phyloP scores from a whole-genome alignment of 2,329 filamentous ascomycete species.

The Aureobasidium sp. region DNA sequence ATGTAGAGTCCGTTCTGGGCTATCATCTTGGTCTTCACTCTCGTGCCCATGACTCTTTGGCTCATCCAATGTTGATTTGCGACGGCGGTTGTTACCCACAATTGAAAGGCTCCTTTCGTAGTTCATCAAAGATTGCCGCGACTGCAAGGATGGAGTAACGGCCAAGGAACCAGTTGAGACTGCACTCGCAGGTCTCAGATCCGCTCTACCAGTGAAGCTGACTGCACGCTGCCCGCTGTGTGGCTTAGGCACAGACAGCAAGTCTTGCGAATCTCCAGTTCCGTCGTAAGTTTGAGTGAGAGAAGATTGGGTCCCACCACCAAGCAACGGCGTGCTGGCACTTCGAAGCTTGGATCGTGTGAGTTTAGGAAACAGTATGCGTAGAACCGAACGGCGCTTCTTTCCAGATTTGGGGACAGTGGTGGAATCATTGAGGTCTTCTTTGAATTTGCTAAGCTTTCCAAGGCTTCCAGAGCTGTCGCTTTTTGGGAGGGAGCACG shows the following conservation, averaged over 20 bases:
- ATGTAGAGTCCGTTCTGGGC: conserved; percentile 13
- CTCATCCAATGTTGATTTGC: conserved; percentile 18
- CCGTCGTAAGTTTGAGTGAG: conserved; percentile 18
- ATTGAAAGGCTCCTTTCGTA: conserved; percentile 23
- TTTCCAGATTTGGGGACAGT: conserved; percentile 17
- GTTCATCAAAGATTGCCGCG: conserved; percentile 20
- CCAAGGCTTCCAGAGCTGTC: conserved; percentile 19
- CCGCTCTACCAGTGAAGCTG: background rate
- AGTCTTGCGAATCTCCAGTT: conserved; percentile 16
- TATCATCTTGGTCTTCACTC: conserved; percentile 17
- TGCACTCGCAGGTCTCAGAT: background rate
- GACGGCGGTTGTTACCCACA: conserved; percentile 22
- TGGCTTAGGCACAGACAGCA: conserved; percentile 17
- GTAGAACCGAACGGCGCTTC: conserved; percentile 24
- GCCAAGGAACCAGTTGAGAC: background rate
- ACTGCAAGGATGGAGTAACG: background rate
- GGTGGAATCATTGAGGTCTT: conserved; percentile 15
- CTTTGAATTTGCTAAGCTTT: conserved; percentile 14
- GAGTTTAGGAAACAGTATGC: conserved; percentile 21
- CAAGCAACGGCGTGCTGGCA: conserved; percentile 20
- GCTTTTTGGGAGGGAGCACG: conserved; percentile 18
- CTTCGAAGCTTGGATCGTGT: conserved; percentile 18
- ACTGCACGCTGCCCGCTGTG: conserved; percentile 11
- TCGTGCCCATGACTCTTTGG: conserved; percentile 17
- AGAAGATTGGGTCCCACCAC: background rate